A percentile compares a stretch with the other conserved stretches of the same genome.
phyloP scores from a whole-genome alignment of 257 asterid genomes.

The Ilex aquifolium region DNA sequence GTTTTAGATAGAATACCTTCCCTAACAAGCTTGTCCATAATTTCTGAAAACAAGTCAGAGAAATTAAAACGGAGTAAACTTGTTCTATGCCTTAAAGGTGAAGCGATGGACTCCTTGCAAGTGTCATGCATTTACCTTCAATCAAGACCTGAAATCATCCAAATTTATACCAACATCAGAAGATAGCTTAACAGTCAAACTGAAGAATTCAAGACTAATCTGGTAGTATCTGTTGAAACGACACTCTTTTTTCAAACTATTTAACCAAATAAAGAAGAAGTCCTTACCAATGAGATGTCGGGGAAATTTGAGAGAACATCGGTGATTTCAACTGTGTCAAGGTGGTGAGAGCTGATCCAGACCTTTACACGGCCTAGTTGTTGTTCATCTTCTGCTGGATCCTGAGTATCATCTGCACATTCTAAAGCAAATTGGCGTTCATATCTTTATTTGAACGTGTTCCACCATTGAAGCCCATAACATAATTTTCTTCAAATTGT shows the following conservation, averaged over 20 bases:
- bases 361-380: conserved; percentile 65
- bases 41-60: conserved; percentile 40
- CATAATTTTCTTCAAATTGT: conserved; percentile 8
- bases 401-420: conserved; percentile 72
- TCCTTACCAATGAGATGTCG: conserved; percentile 72
- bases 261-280: neutral
- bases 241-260: conserved; percentile 9
- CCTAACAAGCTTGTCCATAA: conserved; percentile 64
- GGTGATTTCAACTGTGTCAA: conserved; percentile 54
- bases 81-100: neutral
- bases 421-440: conserved; percentile 12
- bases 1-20: conserved; percentile 50
- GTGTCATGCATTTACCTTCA: conserved; percentile 60
- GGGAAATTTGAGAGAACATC: conserved; percentile 74
- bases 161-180: neutral
- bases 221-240: neutral
- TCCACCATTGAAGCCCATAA: conserved; percentile 10
- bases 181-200: neutral
- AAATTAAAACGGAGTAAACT: conserved; percentile 14
- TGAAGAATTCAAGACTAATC: neutral
- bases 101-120: conserved; percentile 1
- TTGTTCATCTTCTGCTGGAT: conserved; percentile 71
- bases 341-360: conserved; percentile 73
- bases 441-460: conserved; percentile 11
- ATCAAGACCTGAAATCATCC: conserved; percentile 52